Evolutionary conservation across 2,329 filamentous ascomycete species (phyloP).

Genomic region (Sporothrix pallida): DNA sequence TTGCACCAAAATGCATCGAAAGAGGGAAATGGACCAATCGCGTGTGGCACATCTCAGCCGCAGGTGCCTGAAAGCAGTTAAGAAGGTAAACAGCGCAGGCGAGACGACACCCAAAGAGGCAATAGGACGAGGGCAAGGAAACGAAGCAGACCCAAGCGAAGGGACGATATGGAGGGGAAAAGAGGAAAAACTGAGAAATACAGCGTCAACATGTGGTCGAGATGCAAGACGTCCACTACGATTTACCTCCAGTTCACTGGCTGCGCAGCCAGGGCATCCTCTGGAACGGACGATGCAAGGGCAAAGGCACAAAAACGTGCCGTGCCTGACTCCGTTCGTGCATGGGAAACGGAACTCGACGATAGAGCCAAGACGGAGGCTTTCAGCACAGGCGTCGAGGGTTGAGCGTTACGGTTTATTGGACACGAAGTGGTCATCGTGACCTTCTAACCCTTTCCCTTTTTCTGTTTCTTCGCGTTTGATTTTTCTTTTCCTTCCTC

Average conservation of each 20-base stretch:
- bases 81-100: not conserved
- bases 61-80: conserved; percentile 26
- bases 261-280: not conserved
- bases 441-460: no score
- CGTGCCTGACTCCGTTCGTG: conserved; percentile 20
- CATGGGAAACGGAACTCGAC: not conserved
- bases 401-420: no score
- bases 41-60: conserved; percentile 24
- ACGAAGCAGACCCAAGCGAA: not conserved
- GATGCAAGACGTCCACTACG: not conserved
- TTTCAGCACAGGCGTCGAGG: no score
- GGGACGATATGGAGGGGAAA: not conserved
- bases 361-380: not conserved
- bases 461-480: not conserved
- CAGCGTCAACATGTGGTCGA: not conserved
- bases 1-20: no score
- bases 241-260: not conserved
- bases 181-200: not conserved
- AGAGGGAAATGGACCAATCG: conserved; percentile 18
- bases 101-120: conserved; percentile 6
- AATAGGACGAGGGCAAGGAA: not conserved
- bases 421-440: no score
- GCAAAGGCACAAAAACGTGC: conserved; percentile 10
- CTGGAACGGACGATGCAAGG: conserved; percentile 14
- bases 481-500: not conserved